These are phyloP conservation scores for Coprinopsis strossmayeri DNA, from an alignment of 768 basidiomycete species.

Conservation along the genomic window DNA sequence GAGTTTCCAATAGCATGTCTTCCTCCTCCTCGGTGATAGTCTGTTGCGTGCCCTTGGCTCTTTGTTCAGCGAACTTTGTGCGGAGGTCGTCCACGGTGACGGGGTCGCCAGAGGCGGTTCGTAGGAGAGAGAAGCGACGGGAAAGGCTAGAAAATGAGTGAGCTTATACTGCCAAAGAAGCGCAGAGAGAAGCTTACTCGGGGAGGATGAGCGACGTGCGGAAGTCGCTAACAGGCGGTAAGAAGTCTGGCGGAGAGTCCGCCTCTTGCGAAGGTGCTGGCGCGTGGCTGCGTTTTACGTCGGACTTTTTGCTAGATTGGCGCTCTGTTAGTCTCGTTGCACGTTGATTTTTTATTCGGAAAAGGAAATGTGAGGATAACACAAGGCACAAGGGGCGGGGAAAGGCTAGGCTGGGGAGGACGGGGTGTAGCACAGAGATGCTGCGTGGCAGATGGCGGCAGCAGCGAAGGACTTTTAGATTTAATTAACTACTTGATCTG, in stretches of 20 bases:
- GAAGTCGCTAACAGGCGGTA: conserved; percentile 66
- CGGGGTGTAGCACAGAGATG: neutral
- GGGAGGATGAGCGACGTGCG: conserved; percentile 82
- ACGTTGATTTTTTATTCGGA: neutral
- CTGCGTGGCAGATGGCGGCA: neutral
- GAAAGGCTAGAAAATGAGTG: conserved; percentile 50
- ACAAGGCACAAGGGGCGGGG: conserved; percentile 12
- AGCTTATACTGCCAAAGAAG: conserved; percentile 14
- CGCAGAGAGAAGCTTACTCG: conserved; percentile 43
- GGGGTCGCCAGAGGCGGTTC: conserved; percentile 59
- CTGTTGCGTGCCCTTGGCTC: conserved; percentile 59
- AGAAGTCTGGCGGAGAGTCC: conserved; percentile 12
- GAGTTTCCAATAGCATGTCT: conserved; percentile 74
- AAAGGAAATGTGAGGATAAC: conserved; percentile 18
- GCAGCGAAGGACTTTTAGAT: conserved; percentile 1
- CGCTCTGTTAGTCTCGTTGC: conserved; percentile 6
- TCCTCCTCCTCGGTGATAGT: conserved; percentile 79
- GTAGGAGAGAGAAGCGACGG: conserved; percentile 76
- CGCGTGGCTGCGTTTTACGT: conserved; percentile 46
- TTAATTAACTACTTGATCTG: conserved; percentile 1
- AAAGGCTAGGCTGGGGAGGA: neutral
- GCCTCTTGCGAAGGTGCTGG: conserved; percentile 26
- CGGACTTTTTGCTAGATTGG: conserved; percentile 66
- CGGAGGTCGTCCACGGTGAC: conserved; percentile 60
- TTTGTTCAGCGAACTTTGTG: conserved; percentile 66